Conservation (phyloP, 225 moss, liverwort and hornwort species). For the Polytrichum commune region DNA sequence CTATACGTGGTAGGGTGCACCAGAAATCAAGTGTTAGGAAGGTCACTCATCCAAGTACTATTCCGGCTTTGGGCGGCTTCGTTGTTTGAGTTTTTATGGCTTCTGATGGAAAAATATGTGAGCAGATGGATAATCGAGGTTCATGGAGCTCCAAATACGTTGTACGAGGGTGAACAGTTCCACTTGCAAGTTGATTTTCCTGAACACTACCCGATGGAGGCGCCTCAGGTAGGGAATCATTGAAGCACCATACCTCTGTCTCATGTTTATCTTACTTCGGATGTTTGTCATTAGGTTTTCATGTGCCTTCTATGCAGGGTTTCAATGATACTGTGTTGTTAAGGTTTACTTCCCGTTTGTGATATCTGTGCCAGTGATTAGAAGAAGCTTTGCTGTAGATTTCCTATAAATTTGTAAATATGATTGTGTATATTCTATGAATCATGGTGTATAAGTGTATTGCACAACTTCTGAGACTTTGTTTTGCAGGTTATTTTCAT, state of each 20-base stretch:
- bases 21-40: too few species aligned
- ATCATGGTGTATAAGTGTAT: too few species aligned
- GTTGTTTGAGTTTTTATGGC: not conserved
- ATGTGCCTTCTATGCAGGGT: too few species aligned
- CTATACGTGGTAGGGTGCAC: too few species aligned
- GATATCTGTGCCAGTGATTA: too few species aligned
- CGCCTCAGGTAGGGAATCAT: constrained; percentile 69
- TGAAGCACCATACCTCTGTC: not conserved
- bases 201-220: constrained; percentile 98
- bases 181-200: constrained; percentile 98
- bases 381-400: too few species aligned
- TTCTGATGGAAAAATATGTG: not conserved
- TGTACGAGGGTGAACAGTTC: constrained; percentile 88
- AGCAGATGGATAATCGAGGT: constrained; percentile 99
- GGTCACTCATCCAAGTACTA: too few species aligned
- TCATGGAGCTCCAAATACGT: constrained; percentile 80
- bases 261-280: not conserved
- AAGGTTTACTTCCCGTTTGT: too few species aligned
- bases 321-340: too few species aligned
- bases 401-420: too few species aligned
- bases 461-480: not conserved
- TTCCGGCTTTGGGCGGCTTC: not conserved
- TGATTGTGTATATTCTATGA: too few species aligned
- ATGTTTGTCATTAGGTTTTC: too few species aligned
- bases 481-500: constrained; percentile 83